Evolutionary conservation across 495 filamentous ascomycete genomes (phyloP).

Genomic region (Penicillium atrosanguineum): DNA sequence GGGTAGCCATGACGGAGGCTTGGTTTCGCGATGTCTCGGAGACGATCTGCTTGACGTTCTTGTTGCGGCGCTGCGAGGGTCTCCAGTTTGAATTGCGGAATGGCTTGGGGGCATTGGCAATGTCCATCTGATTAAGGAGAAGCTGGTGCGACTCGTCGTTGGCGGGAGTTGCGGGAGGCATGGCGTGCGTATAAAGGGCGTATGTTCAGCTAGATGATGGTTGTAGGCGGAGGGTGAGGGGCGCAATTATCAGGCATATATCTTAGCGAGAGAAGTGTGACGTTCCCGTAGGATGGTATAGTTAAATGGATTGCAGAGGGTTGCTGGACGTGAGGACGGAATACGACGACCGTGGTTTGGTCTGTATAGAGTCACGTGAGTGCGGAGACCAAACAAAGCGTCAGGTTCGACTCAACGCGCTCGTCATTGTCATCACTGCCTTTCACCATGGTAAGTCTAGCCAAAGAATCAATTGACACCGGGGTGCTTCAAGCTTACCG

Average conservation of each 20-base stretch:
- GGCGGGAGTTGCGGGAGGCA: slow-evolving; percentile 46
- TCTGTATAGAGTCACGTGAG: slow-evolving; percentile 27
- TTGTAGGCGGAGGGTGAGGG: neutral
- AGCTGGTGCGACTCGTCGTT: slow-evolving; percentile 51
- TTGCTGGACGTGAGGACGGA: neutral
- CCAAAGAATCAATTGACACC: neutral
- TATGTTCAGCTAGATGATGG: neutral
- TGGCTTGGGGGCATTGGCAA: slow-evolving; percentile 73
- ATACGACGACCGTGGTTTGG: neutral
- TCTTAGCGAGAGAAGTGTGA: neutral
- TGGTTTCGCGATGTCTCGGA: slow-evolving; percentile 85
- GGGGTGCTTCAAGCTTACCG: neutral
- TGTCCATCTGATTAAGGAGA: slow-evolving; percentile 84
- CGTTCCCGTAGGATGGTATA: neutral
- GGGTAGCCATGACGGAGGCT: slow-evolving; percentile 73
- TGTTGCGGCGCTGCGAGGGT: slow-evolving; percentile 91
- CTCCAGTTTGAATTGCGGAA: slow-evolving; percentile 90
- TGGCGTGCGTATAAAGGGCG: slow-evolving; percentile 14
- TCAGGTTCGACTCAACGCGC: neutral
- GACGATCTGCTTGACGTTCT: slow-evolving; percentile 95
- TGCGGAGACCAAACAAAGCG: slow-evolving; percentile 18
- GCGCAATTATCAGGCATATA: neutral
- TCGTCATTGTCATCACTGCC: slow-evolving; percentile 6
- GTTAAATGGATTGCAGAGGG: neutral
- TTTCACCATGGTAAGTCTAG: slow-evolving; percentile 14